These are phyloP conservation scores for Fragaria ananassa DNA, from an alignment of 306 rosid genomes.

Conservation along the genomic window DNA sequence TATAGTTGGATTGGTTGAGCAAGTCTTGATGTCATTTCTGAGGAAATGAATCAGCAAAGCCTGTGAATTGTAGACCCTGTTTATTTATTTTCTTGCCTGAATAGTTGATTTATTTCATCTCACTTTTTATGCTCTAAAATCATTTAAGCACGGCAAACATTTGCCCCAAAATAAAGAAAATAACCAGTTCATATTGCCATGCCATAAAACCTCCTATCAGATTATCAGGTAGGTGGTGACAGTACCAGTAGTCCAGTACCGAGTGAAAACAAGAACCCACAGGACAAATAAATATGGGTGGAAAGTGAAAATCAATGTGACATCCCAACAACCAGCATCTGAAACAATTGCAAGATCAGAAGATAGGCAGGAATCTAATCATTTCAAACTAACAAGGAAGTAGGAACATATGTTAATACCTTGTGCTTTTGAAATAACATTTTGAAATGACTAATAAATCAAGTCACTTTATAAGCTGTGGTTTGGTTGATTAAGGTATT, in stretches of 20 bases:
- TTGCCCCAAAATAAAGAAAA: neutral
- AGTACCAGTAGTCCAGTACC: neutral
- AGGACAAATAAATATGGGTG: neutral
- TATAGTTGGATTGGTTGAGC: neutral
- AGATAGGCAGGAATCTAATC: neutral
- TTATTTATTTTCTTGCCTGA: too few relatives aligned
- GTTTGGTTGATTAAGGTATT: too few relatives aligned
- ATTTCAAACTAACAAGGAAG: neutral
- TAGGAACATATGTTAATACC: neutral
- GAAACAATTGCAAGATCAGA: neutral
- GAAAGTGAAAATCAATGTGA: neutral
- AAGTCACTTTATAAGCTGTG: neutral
- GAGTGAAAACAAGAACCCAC: neutral
- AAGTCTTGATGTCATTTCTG: neutral
- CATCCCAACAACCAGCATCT: constrained; percentile 1
- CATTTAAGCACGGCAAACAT: neutral
- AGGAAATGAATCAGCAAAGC: neutral
- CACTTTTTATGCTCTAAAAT: neutral
- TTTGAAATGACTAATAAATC: neutral
- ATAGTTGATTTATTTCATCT: too few relatives aligned
- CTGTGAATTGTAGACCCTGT: neutral
- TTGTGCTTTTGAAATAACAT: neutral
- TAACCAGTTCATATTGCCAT: neutral
- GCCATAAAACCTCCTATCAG: neutral
- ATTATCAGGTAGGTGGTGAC: neutral